Base-by-base conservation (phyloP, 805 yeast species). In the Debaryomyces castellii region DNA sequence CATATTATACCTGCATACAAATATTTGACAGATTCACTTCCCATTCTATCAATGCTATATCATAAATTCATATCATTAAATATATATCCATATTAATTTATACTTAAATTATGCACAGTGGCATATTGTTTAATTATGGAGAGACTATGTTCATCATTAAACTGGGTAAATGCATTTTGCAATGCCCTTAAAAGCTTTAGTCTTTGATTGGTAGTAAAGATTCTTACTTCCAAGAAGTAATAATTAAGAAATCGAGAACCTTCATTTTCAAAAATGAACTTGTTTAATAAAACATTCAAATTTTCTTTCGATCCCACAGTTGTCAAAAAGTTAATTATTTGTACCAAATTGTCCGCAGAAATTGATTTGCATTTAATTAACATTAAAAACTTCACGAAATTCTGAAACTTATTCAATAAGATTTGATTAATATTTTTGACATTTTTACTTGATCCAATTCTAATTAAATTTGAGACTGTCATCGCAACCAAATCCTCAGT, bases 181-280 rank as follows among this genome's bases (percentile, higher is more conserved):
- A 69, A 58, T 22, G 46, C 45, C 9, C 51, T 43, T 41, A 70
- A 53, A 2, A 68, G 35, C 11, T 45, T 43, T 6, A 39, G 21
- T 21, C 59, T 57, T 18, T 66, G 69, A 8, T 44, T 45, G 1
- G 40, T 12, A 10, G 53, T 51, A 9, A 30, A 33, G 5, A 68
- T 34, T 18, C 49, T 43, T 6, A 63, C 55, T 42, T 64, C 64
- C 50, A 70, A 47, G 41, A 66, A 64, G 43, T 64, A 67, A 39
- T 66, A 66, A 47, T 64, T 66, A 22, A 69, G 27, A 6, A 60
- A 41, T 12, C 53, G 48, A 9, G 61, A 38, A 16, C 57, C 43
- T 4, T 46, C 35, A 17, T 48, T 44, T 24, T 44, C 46, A 20
- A 54, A 46, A 32, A 60, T 39, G 18, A 67, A 52, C 49, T 68